Evolutionary conservation across 305 asterid genomes (phyloP), one percentile per base, ranked within the genome.

Genomic region (Plantago coronopus): DNA sequence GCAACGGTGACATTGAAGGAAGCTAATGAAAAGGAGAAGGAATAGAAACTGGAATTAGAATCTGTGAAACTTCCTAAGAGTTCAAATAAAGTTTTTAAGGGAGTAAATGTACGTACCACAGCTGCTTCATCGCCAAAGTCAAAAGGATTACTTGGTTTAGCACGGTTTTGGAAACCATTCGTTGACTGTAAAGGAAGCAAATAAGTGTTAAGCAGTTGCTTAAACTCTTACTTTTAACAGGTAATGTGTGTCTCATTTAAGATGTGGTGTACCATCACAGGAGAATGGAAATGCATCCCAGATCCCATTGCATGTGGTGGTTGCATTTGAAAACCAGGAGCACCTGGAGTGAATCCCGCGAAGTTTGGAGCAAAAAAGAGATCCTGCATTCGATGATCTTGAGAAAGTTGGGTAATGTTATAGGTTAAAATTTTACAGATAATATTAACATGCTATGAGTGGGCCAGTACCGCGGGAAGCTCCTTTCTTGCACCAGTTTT

Each of bases 91-190:
- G 25, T 51, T 17, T 29, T 23, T 23, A 25, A 25, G 51, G 25
- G 47, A 49, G 20, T 7, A 60, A 65, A 13, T 18, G 50, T 54
- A 58, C 85, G 25, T 80, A 90, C 96, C 74, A 22, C 48, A 60
- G 83, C 44, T 69, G 77, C 63, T 75, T 76, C 85, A 47, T 79
- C 83, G 62, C 75, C 80, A 63, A 79, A 49, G 62, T 90, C 94
- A 42, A 90, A 90, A 0, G 96, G 97, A 62, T 90, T 90, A 58
- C 68, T 78, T 64, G 96, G 75, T 55, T 60, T 81, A 51, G 81
- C 27, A 1, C 80, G 63, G 74, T 55, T 72, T 5, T 54, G 69
- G 54, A 56, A 70, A 69, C 70, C 65, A 38, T 75, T 69, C 46
- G 65, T 54, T 31, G 80, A 20, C 97, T 89, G 80, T 57, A 48